Base-by-base conservation (phyloP, 768 basidiomycete species). In the Leucosporidium creatinivorum region DNA sequence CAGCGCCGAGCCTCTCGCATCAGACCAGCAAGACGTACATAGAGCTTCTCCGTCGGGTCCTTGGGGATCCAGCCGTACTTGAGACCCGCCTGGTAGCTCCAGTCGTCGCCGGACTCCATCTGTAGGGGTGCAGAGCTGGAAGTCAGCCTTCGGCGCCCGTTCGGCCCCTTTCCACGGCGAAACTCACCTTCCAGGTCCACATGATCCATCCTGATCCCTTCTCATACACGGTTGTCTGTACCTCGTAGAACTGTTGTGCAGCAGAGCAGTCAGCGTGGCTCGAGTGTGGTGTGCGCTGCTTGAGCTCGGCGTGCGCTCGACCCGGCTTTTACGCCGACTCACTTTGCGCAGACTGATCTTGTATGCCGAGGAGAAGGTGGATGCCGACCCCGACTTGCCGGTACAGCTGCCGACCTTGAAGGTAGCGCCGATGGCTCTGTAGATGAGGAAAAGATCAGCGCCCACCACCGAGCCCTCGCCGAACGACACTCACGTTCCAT, bases 71-170 rank as follows among this genome's bases (percentile, higher is more conserved):
- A 93, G 26, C 91, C 91, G 68, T 86, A 82, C 18, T 80, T 77
- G 44, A 93, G 80, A 50, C 91, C 91, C 55, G 87, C 86, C 70
- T 88, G 84, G 80, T 94, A 94, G 0, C 87, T 83, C 93, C 93
- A 96, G 66, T 94, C 93, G 69, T 90, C 88, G 3, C 89, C 87
- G 68, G 79, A 79, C 77, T 91, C 89, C 28, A 60, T 69, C 65
- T 73, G 30, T 31, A 21, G 19, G 3, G 4, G 17, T 15, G 31
- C 6, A 9, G 18, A 25, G 19, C 21, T 3, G 51, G 15, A 21
- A 57, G 1, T 25, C 51, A 23, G 44, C 18, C 10, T 4, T 48
- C 25, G 10, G n/a, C n/a, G n/a, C 5, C 5, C 23, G 33, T 10
- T 33, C 33, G n/a, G n/a, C n/a, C 33, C 33, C 5, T 33, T 10